Evolutionary conservation across 106 monocot species (phyloP), one percentile per base, ranked within the genome.

Genomic region (Acorus gramineus): DNA sequence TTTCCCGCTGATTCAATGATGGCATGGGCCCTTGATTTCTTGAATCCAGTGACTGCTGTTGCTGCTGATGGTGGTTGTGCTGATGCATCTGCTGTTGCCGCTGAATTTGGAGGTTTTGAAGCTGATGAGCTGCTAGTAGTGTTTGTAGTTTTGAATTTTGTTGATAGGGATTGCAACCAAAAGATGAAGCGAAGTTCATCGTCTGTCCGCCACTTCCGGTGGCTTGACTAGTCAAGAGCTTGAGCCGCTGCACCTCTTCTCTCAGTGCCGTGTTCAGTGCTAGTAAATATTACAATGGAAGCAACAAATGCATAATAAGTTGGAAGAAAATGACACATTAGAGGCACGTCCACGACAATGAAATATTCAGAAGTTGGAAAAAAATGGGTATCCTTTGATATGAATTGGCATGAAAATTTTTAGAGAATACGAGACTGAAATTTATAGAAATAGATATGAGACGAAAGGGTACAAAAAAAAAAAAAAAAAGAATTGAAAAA

Each of bases 101-200:
- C 55, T 73, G 80, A 58, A 83, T 63, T 68, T 90, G 86, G 43
- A 90, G 80, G 46, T 90, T 83, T 61, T 90, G 80, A 50, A 86
- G 73, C 59, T 90, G 90, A 4, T 81, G 80, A 6, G 86, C 75
- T 5, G 80, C 65, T 55, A 86, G 47, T 7, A 83, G 62, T 13
- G 90, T 71, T 42, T 92, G 86, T 79, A 92, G 79, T 42, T 76
- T 63, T 6, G 78, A 82, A 51, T 76, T 84, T 11, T 74, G 69
- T 6, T 71, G 58, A 56, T 74, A 92, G 58, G 63, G 79, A 64
- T 58, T 76, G 4, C 52, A 44, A 13, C 77, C 62, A 49, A 77
- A 69, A 14, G 73, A 57, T 7, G 84, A 66, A 7, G 66, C 66
- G 8, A 69, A 81, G 53, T 72, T 79, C 74, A 77, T 58, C 49